A percentile compares a stretch with the other conserved stretches of the same genome.
phyloP scores from a whole-genome alignment of 257 asterid species.

The Przewalskia tangutica region DNA sequence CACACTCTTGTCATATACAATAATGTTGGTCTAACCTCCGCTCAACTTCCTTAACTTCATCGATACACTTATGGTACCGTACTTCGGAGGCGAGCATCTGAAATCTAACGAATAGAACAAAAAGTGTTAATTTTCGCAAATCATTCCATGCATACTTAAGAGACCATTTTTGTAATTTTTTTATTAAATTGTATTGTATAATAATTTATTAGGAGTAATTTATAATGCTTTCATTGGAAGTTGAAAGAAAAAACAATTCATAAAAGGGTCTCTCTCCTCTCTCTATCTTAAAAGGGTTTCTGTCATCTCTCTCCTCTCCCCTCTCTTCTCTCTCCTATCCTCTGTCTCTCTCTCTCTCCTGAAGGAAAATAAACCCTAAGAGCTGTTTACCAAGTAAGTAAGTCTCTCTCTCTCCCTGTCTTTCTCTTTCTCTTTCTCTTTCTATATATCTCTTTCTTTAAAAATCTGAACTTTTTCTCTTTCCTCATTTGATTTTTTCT shows the following conservation, averaged over 20 bases:
- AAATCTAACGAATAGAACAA: too few species aligned
- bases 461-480: slow-evolving; percentile 18
- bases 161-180: background rate
- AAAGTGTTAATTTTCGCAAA: too few species aligned
- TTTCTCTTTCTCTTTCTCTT: slow-evolving; percentile 10
- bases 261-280: slow-evolving; percentile 22
- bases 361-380: slow-evolving; percentile 64
- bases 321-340: slow-evolving; percentile 10
- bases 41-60: too few species aligned
- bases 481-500: slow-evolving; percentile 12
- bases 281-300: slow-evolving; percentile 6
- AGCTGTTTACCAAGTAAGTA: slow-evolving; percentile 78
- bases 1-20: too few species aligned
- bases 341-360: slow-evolving; percentile 52
- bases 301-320: slow-evolving; percentile 30
- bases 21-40: too few species aligned
- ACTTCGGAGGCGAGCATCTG: too few species aligned
- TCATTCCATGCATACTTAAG: too few species aligned
- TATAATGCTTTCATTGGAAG: background rate
- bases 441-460: slow-evolving; percentile 17
- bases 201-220: background rate
- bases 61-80: too few species aligned
- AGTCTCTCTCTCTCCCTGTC: slow-evolving; percentile 34
- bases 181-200: background rate
- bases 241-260: background rate